Conservation (phyloP, 192 early-diverging fungal genomes). For the Geranomyces variabilis region DNA sequence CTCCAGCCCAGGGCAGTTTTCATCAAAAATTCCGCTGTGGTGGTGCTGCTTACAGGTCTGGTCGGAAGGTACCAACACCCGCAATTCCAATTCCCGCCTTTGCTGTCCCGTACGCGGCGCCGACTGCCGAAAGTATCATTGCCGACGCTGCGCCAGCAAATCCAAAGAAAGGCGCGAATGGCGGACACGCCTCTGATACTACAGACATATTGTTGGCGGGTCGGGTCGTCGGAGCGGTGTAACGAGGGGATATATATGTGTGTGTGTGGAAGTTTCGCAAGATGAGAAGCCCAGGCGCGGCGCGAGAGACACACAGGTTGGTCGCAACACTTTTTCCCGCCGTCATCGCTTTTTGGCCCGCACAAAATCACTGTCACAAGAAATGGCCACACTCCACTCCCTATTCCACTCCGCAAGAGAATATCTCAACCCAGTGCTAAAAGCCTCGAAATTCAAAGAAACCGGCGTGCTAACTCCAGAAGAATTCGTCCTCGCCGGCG, state of each 20-base stretch:
- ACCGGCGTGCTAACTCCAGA: slow-evolving; percentile 95
- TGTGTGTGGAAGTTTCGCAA: too few species aligned
- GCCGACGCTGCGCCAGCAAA: slow-evolving; percentile 88
- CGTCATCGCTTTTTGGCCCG: too few species aligned
- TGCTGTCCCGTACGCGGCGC: slow-evolving; percentile 98
- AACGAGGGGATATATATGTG: too few species aligned
- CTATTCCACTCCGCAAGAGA: slow-evolving; percentile 70
- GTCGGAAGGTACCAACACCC: slow-evolving; percentile 89
- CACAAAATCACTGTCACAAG: too few species aligned
- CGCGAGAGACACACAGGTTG: too few species aligned
- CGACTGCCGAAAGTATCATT: slow-evolving; percentile 89
- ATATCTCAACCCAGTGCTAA: slow-evolving; percentile 91
- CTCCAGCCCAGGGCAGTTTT: too few species aligned
- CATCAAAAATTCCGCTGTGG: too few species aligned
- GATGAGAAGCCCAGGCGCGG: too few species aligned
- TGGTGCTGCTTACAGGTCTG: slow-evolving; percentile 61
- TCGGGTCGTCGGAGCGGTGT: too few species aligned
- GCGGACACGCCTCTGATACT: slow-evolving; percentile 66
- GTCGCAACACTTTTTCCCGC: too few species aligned
- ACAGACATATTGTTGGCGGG: too few species aligned
- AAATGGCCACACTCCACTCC: slow-evolving; percentile 34
- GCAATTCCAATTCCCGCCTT: slow-evolving; percentile 97
- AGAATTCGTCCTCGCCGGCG: slow-evolving; percentile 96
- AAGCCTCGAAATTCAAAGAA: slow-evolving; percentile 93
- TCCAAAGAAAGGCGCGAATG: slow-evolving; percentile 95